A percentile compares a stretch with the other conserved stretches of the same genome.
phyloP scores from a whole-genome alignment of 2,329 filamentous ascomycete genomes.

The Hymenoscyphus fraxineus region DNA sequence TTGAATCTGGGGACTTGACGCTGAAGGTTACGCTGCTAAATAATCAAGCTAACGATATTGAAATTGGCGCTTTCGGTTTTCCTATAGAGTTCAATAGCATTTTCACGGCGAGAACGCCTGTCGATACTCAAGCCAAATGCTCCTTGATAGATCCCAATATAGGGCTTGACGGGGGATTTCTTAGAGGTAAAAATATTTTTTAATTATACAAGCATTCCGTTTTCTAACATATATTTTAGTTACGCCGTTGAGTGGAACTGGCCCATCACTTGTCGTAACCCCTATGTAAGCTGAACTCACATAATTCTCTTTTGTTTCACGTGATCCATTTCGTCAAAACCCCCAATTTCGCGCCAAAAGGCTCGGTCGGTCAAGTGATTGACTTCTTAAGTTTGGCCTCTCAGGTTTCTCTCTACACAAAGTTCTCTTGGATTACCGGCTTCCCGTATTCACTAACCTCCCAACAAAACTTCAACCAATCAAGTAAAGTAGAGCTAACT shows the following conservation, averaged over 20 bases:
- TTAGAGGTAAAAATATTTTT: slow-evolving; percentile 35
- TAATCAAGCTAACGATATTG: slow-evolving; percentile 38
- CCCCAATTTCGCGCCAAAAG: too few relatives aligned
- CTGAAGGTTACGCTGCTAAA: slow-evolving; percentile 51
- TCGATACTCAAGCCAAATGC: slow-evolving; percentile 48
- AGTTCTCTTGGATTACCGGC: too few relatives aligned
- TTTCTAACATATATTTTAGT: slow-evolving; percentile 29
- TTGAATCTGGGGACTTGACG: slow-evolving; percentile 46
- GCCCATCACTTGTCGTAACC: slow-evolving; percentile 51
- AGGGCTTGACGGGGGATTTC: slow-evolving; percentile 55
- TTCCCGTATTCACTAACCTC: too few relatives aligned
- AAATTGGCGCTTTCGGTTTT: slow-evolving; percentile 55
- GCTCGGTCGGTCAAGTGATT: too few relatives aligned
- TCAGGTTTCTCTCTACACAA: too few relatives aligned
- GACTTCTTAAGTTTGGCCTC: too few relatives aligned
- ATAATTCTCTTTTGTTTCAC: too few relatives aligned
- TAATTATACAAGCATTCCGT: too few relatives aligned
- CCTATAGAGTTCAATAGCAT: slow-evolving; percentile 61
- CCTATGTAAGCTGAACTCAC: slow-evolving; percentile 30
- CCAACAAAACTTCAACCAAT: too few relatives aligned
- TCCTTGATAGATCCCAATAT: slow-evolving; percentile 57
- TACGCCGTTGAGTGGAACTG: slow-evolving; percentile 48
- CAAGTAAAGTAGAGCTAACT: too few relatives aligned
- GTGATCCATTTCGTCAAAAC: too few relatives aligned
- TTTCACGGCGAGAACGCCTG: slow-evolving; percentile 48